These are phyloP conservation scores for Hemileccinum impolitum DNA, from an alignment of 768 basidiomycete genomes.

Conservation along the genomic window DNA sequence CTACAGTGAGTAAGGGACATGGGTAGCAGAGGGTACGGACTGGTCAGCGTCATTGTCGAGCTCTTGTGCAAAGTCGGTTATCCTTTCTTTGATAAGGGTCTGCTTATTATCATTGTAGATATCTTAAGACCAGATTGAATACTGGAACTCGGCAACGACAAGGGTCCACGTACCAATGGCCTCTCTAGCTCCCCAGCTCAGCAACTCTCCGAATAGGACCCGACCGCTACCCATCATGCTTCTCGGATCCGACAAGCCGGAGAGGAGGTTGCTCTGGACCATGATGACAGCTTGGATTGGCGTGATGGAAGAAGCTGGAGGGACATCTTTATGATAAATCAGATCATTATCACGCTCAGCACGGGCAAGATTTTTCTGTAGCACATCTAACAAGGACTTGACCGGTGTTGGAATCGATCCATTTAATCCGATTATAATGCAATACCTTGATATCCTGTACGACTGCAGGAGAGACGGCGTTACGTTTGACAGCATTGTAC, in stretches of 20 bases:
- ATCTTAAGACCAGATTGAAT: slow-evolving; percentile 38
- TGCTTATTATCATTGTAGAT: slow-evolving; percentile 85
- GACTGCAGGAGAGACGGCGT: slow-evolving; percentile 59
- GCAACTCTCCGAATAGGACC: slow-evolving; percentile 69
- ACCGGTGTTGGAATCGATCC: neutral
- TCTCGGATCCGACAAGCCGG: slow-evolving; percentile 56
- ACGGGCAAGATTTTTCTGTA: slow-evolving; percentile 63
- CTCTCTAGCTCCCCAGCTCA: slow-evolving; percentile 83
- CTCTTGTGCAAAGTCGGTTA: slow-evolving; percentile 57
- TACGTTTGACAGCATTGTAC: slow-evolving; percentile 61
- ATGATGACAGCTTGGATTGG: slow-evolving; percentile 63
- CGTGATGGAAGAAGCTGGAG: slow-evolving; percentile 64
- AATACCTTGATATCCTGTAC: slow-evolving; percentile 75
- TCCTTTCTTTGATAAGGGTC: slow-evolving; percentile 63
- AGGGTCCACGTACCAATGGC: slow-evolving; percentile 67
- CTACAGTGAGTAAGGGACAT: slow-evolving; percentile 4
- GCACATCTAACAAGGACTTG: slow-evolving; percentile 72
- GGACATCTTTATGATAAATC: slow-evolving; percentile 90
- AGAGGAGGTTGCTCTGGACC: slow-evolving; percentile 55
- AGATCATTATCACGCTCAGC: slow-evolving; percentile 92
- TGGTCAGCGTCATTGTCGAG: slow-evolving; percentile 58
- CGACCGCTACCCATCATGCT: slow-evolving; percentile 49
- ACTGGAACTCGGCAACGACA: neutral
- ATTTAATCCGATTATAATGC: neutral
- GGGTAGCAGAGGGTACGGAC: slow-evolving; percentile 39